A percentile compares a stretch with the other conserved stretches of the same genome.
phyloP scores from a whole-genome alignment of 768 basidiomycete genomes.

The Pisolithus orientalis region DNA sequence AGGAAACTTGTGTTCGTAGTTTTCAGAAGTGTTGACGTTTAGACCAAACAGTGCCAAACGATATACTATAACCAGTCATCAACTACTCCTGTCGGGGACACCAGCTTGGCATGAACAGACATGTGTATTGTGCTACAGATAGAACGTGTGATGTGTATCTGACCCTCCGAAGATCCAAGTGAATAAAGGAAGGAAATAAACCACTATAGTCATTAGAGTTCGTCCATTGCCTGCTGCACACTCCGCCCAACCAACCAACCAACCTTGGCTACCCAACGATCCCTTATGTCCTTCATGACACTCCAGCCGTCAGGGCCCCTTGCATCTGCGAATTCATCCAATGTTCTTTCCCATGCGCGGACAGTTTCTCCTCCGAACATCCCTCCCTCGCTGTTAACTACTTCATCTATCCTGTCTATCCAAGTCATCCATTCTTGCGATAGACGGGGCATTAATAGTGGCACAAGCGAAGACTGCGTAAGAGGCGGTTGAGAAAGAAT shows the following conservation, averaged over 20 bases:
- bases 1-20: no score
- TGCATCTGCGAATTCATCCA: slow-evolving; percentile 60
- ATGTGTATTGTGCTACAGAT: no score
- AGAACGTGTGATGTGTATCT: no score
- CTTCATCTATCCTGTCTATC: slow-evolving; percentile 61
- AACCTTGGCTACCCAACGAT: slow-evolving; percentile 67
- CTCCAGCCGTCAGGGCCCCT: slow-evolving; percentile 38
- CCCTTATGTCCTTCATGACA: slow-evolving; percentile 41
- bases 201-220: slow-evolving; percentile 9
- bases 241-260: slow-evolving; percentile 68
- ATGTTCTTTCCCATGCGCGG: slow-evolving; percentile 56
- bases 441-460: slow-evolving; percentile 57
- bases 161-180: no score
- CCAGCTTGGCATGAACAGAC: no score
- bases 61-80: no score
- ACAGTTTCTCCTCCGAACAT: slow-evolving; percentile 78
- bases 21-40: no score
- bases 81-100: no score
- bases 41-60: no score
- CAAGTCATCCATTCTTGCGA: slow-evolving; percentile 74
- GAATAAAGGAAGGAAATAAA: neutral
- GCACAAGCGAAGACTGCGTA: slow-evolving; percentile 51
- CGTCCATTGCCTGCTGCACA: slow-evolving; percentile 26
- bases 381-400: slow-evolving; percentile 65
- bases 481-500: slow-evolving; percentile 63